Evolutionary conservation across 192 early-diverging fungal species (phyloP).

Genomic region (Umbelopsis ramanniana): DNA sequence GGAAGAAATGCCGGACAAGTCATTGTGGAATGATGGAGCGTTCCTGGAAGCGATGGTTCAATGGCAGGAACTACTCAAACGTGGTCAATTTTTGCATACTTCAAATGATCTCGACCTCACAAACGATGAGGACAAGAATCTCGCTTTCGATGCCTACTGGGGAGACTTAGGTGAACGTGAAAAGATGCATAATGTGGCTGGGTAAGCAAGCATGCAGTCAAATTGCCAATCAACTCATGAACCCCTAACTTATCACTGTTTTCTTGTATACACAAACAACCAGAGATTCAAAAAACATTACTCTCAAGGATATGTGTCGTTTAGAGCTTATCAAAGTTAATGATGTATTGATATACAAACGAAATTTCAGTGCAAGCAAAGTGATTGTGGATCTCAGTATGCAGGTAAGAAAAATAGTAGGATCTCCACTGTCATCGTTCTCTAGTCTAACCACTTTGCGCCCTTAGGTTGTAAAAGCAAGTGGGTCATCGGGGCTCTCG

Average conservation of each 20-base stretch:
- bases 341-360: conserved; percentile 42
- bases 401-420: conserved; percentile 31
- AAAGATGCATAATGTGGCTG: conserved; percentile 39
- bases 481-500: conserved; percentile 34
- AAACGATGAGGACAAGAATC: neutral
- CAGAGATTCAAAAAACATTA: conserved; percentile 47
- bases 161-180: conserved; percentile 38
- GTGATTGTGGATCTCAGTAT: conserved; percentile 42
- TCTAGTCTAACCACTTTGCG: neutral
- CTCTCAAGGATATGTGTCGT: conserved; percentile 48
- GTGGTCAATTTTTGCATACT: neutral
- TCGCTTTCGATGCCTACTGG: conserved; percentile 36
- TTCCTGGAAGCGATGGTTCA: neutral
- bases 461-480: conserved; percentile 38
- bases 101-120: neutral
- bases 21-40: neutral
- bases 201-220: conserved; percentile 25
- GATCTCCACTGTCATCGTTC: too few species aligned
- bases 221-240: conserved; percentile 1
- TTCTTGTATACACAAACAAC: neutral
- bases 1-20: conserved; percentile 11
- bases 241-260: neutral
- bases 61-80: conserved; percentile 3
- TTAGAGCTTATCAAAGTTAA: conserved; percentile 41
- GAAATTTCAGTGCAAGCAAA: conserved; percentile 46